Evolutionary conservation across 164 flowering plant genomes (phyloP).

Genomic region (Tinospora cordifolia): DNA sequence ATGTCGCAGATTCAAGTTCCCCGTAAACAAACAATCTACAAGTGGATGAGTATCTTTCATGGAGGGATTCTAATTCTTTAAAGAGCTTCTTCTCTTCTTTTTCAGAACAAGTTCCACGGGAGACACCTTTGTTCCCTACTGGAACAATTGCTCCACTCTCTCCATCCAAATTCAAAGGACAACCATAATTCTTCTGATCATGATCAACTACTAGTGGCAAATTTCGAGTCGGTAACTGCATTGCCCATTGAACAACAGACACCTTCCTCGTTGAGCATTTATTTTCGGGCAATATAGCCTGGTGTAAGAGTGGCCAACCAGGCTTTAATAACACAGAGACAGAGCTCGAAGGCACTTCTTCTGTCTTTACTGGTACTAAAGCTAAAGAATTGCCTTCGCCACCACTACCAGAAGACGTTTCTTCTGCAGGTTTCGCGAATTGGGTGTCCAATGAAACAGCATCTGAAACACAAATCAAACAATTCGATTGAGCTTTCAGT

Average conservation of each 20-base stretch:
- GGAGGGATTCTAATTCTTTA: constrained; percentile 57
- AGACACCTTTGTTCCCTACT: constrained; percentile 25
- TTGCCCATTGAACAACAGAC: constrained; percentile 77
- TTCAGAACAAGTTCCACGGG: constrained; percentile 25
- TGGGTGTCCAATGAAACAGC: constrained; percentile 14
- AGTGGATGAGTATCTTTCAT: constrained; percentile 64
- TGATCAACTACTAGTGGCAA: constrained; percentile 19
- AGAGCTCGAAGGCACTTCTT: constrained; percentile 33
- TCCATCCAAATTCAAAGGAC: constrained; percentile 24
- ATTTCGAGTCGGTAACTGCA: constrained; percentile 46
- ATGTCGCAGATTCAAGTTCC: constrained; percentile 66
- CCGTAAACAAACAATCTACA: constrained; percentile 62
- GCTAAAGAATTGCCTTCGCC: constrained; percentile 38
- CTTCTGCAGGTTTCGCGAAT: constrained; percentile 11
- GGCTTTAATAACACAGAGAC: constrained; percentile 40
- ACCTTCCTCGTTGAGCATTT: constrained; percentile 23
- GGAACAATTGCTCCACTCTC: constrained; percentile 58
- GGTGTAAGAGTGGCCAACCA: constrained; percentile 84
- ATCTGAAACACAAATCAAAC: constrained; percentile 42
- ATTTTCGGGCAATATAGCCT: constrained; percentile 24
- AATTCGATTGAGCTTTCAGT: constrained; percentile 22
- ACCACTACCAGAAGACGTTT: constrained; percentile 7
- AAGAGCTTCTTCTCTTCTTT: constrained; percentile 24
- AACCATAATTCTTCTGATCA: constrained; percentile 20
- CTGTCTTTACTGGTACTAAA: constrained; percentile 43